Base-by-base conservation (phyloP, 495 filamentous ascomycete genomes). In the Bryoglossum gracile region DNA sequence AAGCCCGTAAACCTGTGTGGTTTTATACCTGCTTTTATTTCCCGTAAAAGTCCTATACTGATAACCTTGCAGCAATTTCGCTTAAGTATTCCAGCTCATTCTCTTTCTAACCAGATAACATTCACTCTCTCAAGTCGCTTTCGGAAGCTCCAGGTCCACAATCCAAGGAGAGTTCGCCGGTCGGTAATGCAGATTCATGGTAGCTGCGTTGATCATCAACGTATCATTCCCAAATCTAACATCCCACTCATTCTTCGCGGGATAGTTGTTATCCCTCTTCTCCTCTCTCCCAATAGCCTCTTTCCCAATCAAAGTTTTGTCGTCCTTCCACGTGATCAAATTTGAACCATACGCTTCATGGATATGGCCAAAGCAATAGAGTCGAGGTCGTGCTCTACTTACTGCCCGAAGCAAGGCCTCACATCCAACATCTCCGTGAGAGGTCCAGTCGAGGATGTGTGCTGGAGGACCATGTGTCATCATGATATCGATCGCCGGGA, bases 331-430 rank as follows among this genome's bases (percentile, higher is more conserved):
- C 5, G 60, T 59, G 0, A 81, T 68, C 21, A 79, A 56, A 48
- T 71, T 69, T 3, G 75, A 81, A 13, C 85, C 86, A 73, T 82
- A 88, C 0, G 70, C 81, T 58, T 89, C 83, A 55, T 87, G 83
- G 22, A 88, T 84, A 61, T 88, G 83, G 8, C 84, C 83, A 53
- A 86, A 88, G 55, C 80, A 86, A 58, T 86, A 80, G 53, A 88
- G 55, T 8, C 55, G 64, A 0, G 82, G 84, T 39, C 68, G 57
- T 3, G 74, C 67, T n/a, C 66, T 66, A 5, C 71, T 72, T 13
- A 83, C 60, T n/a, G 79, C 78, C 0, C 61, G 62, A 23, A 86
- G 81, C 8, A 87, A 65, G 24, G 70, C 50, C 14, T 67, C 62
- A 50, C 79, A 86, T 1, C 83, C 84, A n/a, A 73, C 76, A 44